Base-by-base conservation (phyloP, 2,329 filamentous ascomycete species). In the Colletotrichum higginsianum region DNA sequence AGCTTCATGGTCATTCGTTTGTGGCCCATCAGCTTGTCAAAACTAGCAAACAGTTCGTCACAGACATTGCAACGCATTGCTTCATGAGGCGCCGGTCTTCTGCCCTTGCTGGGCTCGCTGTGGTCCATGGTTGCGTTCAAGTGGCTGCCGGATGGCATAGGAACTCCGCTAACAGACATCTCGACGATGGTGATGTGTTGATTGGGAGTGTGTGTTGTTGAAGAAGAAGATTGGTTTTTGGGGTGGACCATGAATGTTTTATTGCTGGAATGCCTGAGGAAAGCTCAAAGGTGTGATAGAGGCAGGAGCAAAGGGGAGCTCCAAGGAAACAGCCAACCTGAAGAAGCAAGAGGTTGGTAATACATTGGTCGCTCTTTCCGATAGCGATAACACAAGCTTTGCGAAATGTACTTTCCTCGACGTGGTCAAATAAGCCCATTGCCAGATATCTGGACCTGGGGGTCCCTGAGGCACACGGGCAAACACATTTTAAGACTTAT, bases 1-100 rank as follows among this genome's bases (percentile, higher is more conserved):
- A 75, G 71, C 74, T 79, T 79, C 23, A 76, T 74, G 23, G 71
- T 71, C 58, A 81, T 82, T 64, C 82, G 82, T 12, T 77, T 62
- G n/a, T 73, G 62, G 0, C n/a, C 46, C 40, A 72, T 65, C 12
- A 72, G 44, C 2, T 46, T 35, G 42, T 60, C 52, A 18, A 65
- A 50, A 15, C 70, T 53, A 12, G 52, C 40, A 23, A 56, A 71
- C 12, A 53, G 40, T 12, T 57, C 42, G 21, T 21, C 46, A 21
- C 67, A 71, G 30, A 40, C 30, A 8, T 16, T 40, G 23, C 71
- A 73, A 18, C 40, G 26, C 38, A 62, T 30, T 6, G 56, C 50
- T 40, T 62, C 53, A 40, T 71, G 67, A 52, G 71, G 61, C 5
- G 62, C 61, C 4, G 58, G 57, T 12, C 38, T 57, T 23, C 30